These are phyloP conservation scores for Tolypocladium guangdongense DNA, from an alignment of 2,329 filamentous ascomycete species.

Conservation along the genomic window DNA sequence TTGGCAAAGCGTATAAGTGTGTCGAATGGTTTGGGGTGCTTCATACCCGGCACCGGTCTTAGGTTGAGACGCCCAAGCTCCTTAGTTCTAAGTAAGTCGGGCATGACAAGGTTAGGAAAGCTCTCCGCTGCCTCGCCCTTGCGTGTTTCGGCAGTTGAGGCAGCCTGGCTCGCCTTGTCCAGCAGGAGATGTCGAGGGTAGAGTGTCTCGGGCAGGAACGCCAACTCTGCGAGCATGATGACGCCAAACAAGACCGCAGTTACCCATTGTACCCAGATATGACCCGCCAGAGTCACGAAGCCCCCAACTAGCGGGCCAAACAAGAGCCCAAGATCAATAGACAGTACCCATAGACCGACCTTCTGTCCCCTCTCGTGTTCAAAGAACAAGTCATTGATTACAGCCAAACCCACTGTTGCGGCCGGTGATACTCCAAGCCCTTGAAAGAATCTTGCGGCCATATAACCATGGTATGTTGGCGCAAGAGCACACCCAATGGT, in stretches of 20 bases:
- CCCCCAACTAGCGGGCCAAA: constrained; percentile 28
- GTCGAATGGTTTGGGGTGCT: constrained; percentile 37
- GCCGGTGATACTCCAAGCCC: constrained; percentile 43
- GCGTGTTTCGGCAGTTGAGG: too few species aligned
- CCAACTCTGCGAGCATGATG: constrained; percentile 11
- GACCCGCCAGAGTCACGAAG: constrained; percentile 34
- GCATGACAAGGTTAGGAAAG: too few species aligned
- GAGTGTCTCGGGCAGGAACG: too few species aligned
- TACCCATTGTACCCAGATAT: constrained; percentile 44
- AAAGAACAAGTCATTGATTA: constrained; percentile 45
- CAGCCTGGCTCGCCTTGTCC: too few species aligned
- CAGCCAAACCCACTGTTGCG: constrained; percentile 41
- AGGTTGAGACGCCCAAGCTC: constrained; percentile 32
- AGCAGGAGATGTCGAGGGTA: too few species aligned
- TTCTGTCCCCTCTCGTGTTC: constrained; percentile 23
- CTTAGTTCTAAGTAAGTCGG: constrained; percentile 25
- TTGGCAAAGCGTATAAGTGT: constrained; percentile 32
- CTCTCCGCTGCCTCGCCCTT: too few species aligned
- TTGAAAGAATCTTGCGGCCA: constrained; percentile 48
- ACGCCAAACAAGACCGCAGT: constrained; percentile 39
- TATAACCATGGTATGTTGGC: constrained; percentile 34
- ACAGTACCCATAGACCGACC: too few species aligned
- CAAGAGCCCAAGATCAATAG: too few species aligned
- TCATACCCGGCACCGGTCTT: constrained; percentile 34
- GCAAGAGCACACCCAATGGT: constrained; percentile 22